Conservation (phyloP, 2,329 filamentous ascomycete species). For the Penicillium griseofulvum region DNA sequence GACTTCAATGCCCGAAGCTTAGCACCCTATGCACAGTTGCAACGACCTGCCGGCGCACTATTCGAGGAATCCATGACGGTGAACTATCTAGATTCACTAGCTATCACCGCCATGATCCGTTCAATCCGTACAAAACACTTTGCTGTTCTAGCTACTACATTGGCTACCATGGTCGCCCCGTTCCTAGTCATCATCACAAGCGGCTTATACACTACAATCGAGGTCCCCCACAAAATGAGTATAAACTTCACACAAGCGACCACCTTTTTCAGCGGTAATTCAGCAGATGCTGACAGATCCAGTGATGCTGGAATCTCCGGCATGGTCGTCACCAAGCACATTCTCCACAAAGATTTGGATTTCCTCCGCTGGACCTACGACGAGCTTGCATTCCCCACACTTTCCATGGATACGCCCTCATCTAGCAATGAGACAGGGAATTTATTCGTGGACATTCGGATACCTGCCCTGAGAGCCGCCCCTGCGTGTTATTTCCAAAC, state of each 20-base stretch:
- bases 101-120: neutral
- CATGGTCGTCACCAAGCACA: neutral
- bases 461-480: neutral
- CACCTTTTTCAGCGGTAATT: neutral
- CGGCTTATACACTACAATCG: conserved; percentile 7
- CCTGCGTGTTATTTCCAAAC: neutral
- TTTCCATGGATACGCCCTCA: neutral
- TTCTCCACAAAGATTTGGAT: neutral
- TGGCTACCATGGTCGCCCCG: neutral
- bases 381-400: neutral
- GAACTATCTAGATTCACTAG: conserved; percentile 5
- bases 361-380: neutral
- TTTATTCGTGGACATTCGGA: neutral
- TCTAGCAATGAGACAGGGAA: neutral
- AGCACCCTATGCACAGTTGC: conserved; percentile 9
- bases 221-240: neutral
- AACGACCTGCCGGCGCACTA: neutral
- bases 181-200: conserved; percentile 11
- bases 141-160: conserved; percentile 6
- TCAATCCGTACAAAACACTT: neutral
- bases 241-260: neutral
- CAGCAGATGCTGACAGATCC: neutral
- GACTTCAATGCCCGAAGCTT: conserved; percentile 11
- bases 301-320: neutral
- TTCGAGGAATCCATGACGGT: conserved; percentile 5